phyloP scores from a whole-genome alignment of 768 basidiomycete species.

The Tephrocybe sp. region DNA sequence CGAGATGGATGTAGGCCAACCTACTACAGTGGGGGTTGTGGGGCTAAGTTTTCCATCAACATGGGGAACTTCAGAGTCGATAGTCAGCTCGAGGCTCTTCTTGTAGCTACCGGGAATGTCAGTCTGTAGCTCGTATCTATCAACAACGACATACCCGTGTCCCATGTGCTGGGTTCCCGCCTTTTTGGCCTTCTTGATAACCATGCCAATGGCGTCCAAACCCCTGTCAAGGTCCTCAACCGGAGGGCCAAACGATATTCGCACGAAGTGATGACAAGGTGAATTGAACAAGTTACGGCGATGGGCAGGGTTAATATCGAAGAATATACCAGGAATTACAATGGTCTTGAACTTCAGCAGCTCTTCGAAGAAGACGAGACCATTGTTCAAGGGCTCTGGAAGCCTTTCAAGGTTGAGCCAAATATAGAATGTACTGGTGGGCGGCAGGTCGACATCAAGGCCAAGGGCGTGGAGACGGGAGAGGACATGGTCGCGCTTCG shows the following conservation, averaged over 20 bases:
- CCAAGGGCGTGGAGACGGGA: constrained; percentile 75
- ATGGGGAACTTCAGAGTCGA: constrained; percentile 17
- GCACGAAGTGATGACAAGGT: constrained; percentile 88
- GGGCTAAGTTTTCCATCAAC: constrained; percentile 18
- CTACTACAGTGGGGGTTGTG: constrained; percentile 10
- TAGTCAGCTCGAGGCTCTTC: constrained; percentile 21
- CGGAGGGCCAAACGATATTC: constrained; percentile 85
- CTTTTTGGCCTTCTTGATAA: constrained; percentile 69
- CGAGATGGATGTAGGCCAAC: background rate
- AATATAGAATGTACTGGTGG: constrained; percentile 87
- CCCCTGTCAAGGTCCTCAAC: constrained; percentile 79
- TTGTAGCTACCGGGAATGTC: constrained; percentile 28
- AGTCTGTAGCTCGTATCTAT: background rate
- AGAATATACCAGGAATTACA: constrained; percentile 90
- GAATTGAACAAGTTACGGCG: constrained; percentile 89
- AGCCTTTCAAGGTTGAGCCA: constrained; percentile 87
- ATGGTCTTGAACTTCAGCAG: constrained; percentile 88
- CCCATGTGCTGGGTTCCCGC: constrained; percentile 64
- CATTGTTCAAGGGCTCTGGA: constrained; percentile 83
- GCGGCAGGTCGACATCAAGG: constrained; percentile 75
- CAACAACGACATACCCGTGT: constrained; percentile 46
- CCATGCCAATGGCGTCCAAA: constrained; percentile 81
- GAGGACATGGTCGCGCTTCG: constrained; percentile 89
- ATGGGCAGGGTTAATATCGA: constrained; percentile 80
- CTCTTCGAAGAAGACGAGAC: constrained; percentile 94